phyloP scores from a whole-genome alignment of 2,329 filamentous ascomycete species.

The Aciculosporium take region DNA sequence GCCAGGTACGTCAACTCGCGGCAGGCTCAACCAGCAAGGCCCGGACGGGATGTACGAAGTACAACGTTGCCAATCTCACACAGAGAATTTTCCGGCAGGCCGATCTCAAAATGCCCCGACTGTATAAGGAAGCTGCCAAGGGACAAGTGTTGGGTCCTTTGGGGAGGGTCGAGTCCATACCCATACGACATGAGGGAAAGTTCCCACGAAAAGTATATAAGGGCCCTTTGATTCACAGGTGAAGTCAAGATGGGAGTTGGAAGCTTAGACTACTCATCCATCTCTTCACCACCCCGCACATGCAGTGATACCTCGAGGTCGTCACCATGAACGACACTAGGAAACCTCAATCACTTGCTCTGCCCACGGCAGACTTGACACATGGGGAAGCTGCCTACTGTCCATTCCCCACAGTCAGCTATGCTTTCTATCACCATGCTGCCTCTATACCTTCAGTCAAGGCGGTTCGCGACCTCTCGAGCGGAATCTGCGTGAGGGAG shows the following conservation, averaged over 20 bases:
- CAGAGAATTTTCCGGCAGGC: constrained; percentile 8
- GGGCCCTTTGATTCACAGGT: constrained; percentile 5
- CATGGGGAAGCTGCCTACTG: constrained; percentile 9
- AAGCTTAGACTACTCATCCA: constrained; percentile 3
- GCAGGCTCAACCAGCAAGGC: constrained; percentile 1
- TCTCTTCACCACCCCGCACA: constrained; percentile 1
- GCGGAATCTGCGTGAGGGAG: constrained; percentile 11
- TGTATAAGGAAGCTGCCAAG: neutral
- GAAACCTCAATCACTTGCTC: constrained; percentile 3
- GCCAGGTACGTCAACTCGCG: neutral
- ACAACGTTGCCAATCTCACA: constrained; percentile 5
- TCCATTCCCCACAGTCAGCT: constrained; percentile 25
- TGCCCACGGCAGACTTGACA: constrained; percentile 7
- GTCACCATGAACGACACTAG: constrained; percentile 7
- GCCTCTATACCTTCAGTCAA: constrained; percentile 20
- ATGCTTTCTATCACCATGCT: constrained; percentile 25
- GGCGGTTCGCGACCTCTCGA: constrained; percentile 25
- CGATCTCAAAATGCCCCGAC: constrained; percentile 1
- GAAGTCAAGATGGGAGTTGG: neutral
- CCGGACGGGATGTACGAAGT: constrained; percentile 5
- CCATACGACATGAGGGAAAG: constrained; percentile 4
- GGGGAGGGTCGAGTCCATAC: constrained; percentile 1
- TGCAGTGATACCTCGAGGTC: constrained; percentile 2
- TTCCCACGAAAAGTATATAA: constrained; percentile 8
- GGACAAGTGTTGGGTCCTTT: neutral